Evolutionary conservation across 1,284 basidiomycete species (phyloP), one percentile per base, ranked within the genome.

Genomic region (Macrocystidia cucumis): DNA sequence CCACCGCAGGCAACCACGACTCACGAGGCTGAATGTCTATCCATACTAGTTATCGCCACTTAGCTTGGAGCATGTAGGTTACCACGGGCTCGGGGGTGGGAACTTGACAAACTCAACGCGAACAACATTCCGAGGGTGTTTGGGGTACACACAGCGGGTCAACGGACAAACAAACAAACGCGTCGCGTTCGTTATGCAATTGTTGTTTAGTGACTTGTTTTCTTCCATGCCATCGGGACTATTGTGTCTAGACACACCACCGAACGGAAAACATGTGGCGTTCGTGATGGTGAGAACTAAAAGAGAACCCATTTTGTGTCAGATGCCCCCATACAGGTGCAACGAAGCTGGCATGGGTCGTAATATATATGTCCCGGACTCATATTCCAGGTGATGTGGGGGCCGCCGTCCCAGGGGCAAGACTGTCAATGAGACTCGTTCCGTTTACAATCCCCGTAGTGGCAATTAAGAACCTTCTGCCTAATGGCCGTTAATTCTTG

Each of bases 371-470:
- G n/a, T n/a, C 14, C 17, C 9, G 17, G 12, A 18, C 31, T 49
- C 32, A 48, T 17, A 45, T 46, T 16, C 50, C 52, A 46, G 53
- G 52, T 44, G 56, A 56, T 41, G 62, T 68, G 16, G 57, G 44
- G 42, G 47, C 56, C 39, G 50, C 43, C 18, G 51, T 38, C 72
- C 75, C n/a, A n/a, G n/a, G n/a, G 38, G 70, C 69, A 41, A 86
- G 69, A 46, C 78, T 69, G 49, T 86, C 79, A 38, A 89, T 65
- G 41, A 89, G 63, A 49, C 71, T 77, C 29, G 67, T 62, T 23
- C 91, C 91, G 50, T 73, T 92, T 42, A 93, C 69, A 28, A 93
- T 87, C 1, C 86, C 82, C 18, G 91, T 93, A 1, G 91, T 93
- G 6, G 87, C 89, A 41, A 96, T 80, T 46, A 95, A 58, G 56